Evolutionary conservation across 257 asterid species (phyloP), one percentile per base, ranked within the genome.

Genomic region (Voacanga thouarsii): DNA sequence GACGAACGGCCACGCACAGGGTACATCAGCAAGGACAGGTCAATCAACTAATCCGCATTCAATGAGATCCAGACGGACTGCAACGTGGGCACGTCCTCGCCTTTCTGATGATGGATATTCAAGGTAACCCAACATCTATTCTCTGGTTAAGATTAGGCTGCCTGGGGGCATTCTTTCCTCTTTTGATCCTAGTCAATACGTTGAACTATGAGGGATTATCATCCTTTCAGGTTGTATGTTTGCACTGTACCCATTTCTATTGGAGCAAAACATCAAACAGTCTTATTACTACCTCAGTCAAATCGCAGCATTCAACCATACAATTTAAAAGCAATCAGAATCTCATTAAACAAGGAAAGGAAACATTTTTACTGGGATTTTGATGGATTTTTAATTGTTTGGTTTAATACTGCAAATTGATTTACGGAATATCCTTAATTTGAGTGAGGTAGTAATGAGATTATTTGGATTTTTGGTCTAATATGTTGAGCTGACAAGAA

Each of bases 61-160:
- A 66, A 86, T 89, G 91, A 89, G 97, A 85, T 96, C 99, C 67
- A 90, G 96, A 84, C 85, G 99, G 79, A 96, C 99, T 55, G 94
- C 98, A 74, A 86, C 91, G n/a, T 95, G 98, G 97, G 99, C 98
- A 72, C 83, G 83, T 23, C 82, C 97, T 72, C 96, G 89, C 56
- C 43, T 87, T 69, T 96, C 97, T 75, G 99, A 96, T 37, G 98
- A 96, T 83, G 99, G 97, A 79, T 87, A 83, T 84, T 87, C 98
- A 72, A 96, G 98, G 99, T 93, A 83, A 72, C 51, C 75, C 39
- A 21, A 16, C 19, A 11, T 33, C 37, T 28, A n/a, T 66, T 55
- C 19, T 73, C 19, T 23, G 41, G 43, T 43, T 60, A 18, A 47
- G 56, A 18, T 65, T 30, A 26, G 47, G 51, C 43, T 49, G 41